Conservation (phyloP, 768 basidiomycete species). For the Lentinula aciculospora region DNA sequence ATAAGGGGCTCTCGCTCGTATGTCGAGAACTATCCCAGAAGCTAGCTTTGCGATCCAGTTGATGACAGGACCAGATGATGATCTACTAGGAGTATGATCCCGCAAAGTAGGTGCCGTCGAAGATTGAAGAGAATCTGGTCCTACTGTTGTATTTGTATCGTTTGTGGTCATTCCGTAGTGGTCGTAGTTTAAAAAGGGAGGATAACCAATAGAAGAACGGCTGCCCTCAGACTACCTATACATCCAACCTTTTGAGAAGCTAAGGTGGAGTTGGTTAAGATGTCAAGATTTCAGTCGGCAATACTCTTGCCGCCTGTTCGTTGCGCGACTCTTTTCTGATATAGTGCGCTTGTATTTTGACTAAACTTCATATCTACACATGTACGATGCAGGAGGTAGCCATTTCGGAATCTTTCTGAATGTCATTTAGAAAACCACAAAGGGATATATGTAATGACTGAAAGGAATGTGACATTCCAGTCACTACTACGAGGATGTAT, state of each 20-base stretch:
- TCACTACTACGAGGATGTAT: too few species aligned
- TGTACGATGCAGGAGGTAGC: too few species aligned
- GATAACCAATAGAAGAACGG: not conserved
- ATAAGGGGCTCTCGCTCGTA: slow-evolving; percentile 68
- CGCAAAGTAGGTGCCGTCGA: not conserved
- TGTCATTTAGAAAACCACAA: too few species aligned
- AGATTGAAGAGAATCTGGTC: not conserved
- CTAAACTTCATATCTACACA: too few species aligned
- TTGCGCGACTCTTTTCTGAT: too few species aligned
- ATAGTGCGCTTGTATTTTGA: too few species aligned
- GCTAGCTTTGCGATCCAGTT: slow-evolving; percentile 31
- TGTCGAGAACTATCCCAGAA: slow-evolving; percentile 64
- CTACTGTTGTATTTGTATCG: not conserved
- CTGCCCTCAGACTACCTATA: not conserved
- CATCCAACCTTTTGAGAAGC: not conserved
- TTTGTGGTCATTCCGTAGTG: not conserved
- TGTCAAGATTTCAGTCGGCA: too few species aligned
- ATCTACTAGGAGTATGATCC: not conserved
- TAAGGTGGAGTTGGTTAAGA: too few species aligned
- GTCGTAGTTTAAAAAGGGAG: not conserved
- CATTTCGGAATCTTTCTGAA: too few species aligned
- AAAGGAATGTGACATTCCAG: too few species aligned
- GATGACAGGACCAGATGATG: not conserved
- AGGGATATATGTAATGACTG: too few species aligned
- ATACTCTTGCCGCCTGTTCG: not conserved